phyloP scores from a whole-genome alignment of 129 eudicot species.

The Pittosporum tobira region DNA sequence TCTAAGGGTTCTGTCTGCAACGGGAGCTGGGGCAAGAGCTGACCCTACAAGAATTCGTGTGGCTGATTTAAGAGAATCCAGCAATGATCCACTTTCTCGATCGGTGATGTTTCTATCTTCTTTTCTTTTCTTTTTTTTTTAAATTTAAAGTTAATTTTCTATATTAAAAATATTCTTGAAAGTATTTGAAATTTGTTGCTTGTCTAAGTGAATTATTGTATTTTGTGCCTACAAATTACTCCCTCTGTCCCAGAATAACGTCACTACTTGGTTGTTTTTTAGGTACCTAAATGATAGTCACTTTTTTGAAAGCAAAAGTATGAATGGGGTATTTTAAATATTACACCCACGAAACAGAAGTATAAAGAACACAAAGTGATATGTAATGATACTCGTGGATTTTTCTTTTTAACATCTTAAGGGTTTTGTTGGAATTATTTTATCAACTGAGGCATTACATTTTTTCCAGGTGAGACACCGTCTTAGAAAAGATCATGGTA shows the following conservation, averaged over 20 bases:
- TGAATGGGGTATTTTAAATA: too few species aligned
- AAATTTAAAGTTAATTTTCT: too few species aligned
- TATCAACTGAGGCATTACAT: too few species aligned
- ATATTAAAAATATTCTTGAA: too few species aligned
- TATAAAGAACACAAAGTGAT: too few species aligned
- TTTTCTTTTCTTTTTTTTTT: slow-evolving; percentile 8
- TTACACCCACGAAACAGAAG: too few species aligned
- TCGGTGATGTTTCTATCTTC: slow-evolving; percentile 31
- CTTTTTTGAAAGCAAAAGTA: too few species aligned
- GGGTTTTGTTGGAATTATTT: not conserved
- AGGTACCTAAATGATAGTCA: not conserved
- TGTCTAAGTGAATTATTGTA: not conserved
- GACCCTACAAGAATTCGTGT: slow-evolving; percentile 96
- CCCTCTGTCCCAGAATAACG: not conserved
- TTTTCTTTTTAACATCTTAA: too few species aligned
- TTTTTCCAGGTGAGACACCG: slow-evolving; percentile 82
- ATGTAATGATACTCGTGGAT: too few species aligned
- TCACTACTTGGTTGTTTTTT: not conserved
- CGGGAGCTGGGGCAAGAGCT: slow-evolving; percentile 99
- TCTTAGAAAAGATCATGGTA: slow-evolving; percentile 74
- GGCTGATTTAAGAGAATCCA: slow-evolving; percentile 86
- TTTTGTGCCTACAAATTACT: not conserved
- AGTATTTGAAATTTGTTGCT: slow-evolving; percentile 4
- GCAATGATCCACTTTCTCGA: slow-evolving; percentile 88
- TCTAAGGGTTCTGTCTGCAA: slow-evolving; percentile 85